A percentile compares a stretch with the other conserved stretches of the same genome.
Evolutionary conservation across 2,329 filamentous ascomycete species (phyloP).

Genomic region (Xylaria sp.): DNA sequence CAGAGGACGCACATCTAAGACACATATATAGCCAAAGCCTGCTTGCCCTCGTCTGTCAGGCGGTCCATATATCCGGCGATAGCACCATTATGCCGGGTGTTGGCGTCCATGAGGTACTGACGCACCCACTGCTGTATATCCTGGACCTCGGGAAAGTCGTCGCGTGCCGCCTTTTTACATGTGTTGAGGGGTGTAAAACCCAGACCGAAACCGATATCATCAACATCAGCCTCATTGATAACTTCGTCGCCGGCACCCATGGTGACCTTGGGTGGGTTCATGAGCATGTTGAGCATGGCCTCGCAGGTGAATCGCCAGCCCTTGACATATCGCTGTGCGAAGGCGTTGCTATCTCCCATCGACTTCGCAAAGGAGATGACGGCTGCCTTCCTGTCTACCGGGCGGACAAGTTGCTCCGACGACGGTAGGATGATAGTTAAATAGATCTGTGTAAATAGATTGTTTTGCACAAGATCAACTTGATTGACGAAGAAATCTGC

Average conservation of each 20-base stretch:
- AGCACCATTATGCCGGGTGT: constrained; percentile 75
- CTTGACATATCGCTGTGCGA: constrained; percentile 83
- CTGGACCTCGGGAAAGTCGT: constrained; percentile 87
- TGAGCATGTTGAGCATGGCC: constrained; percentile 86
- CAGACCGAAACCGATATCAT: constrained; percentile 93
- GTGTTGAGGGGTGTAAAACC: constrained; percentile 95
- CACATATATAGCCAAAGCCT: constrained; percentile 63
- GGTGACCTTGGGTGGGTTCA: constrained; percentile 81
- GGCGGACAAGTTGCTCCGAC: constrained; percentile 87
- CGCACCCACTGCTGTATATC: constrained; percentile 88
- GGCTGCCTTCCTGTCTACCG: constrained; percentile 90
- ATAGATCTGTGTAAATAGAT: constrained; percentile 87
- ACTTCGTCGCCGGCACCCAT: constrained; percentile 76
- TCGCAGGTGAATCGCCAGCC: constrained; percentile 93
- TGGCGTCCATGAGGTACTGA: constrained; percentile 79
- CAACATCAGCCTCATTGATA: constrained; percentile 88
- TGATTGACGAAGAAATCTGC: constrained; percentile 90
- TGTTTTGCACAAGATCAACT: constrained; percentile 82
- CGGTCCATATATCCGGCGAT: constrained; percentile 79
- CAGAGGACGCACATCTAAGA: constrained; percentile 30
- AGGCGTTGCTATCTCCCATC: constrained; percentile 84
- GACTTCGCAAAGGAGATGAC: constrained; percentile 95
- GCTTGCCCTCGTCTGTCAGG: constrained; percentile 69
- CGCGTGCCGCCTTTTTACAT: constrained; percentile 76
- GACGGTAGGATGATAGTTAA: constrained; percentile 86